Base-by-base conservation (phyloP, 2,329 filamentous ascomycete species). In the Penicillium sp. region DNA sequence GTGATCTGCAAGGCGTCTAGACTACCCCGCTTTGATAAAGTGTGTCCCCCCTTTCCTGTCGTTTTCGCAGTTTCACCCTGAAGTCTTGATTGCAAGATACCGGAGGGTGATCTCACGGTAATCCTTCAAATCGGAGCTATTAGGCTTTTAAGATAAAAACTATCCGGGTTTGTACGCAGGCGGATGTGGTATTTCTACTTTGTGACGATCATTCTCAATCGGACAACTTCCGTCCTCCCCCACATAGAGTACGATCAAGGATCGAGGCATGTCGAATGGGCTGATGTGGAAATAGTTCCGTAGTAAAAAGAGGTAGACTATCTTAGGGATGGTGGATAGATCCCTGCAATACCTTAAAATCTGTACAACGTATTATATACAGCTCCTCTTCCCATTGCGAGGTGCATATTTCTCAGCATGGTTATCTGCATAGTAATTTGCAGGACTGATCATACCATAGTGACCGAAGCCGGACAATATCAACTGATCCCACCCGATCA, bases 151-250 rank as follows among this genome's bases (percentile, higher is more conserved):
- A 38, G 45, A 22, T 22, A 7, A 16, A 4, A 22, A n/a, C n/a
- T 22, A 22, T 22, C 22, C 22, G 2, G 2, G 22, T 22, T 4
- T 22, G 22, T 4, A 22, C 22, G 2, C n/a, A n/a, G n/a, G 4
- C 22, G 22, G 2, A 22, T 22, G 22, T 22, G 2, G 22, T 22
- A 22, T 22, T 22, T 22, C 22, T 22, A 22, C 22, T 22, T 2
- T 22, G 22, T 25, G n/a, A n/a, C n/a, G n/a, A 54, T 50, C 45
- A 16, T 14, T 38, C 16, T 44, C 31, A 50, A 33, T 50, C 47
- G 40, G 53, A 19, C 53, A 51, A 51, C 35, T 40, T 51, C 47
- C 53, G 53, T n/a, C 33, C 44, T 19, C 22, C 22, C 50, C 44
- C 52, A 41, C 38, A 22, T 37, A 38, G 17, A 43, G 44, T n/a